Evolutionary conservation across 805 yeast genomes (phyloP).

Genomic region (Candida ortonii): DNA sequence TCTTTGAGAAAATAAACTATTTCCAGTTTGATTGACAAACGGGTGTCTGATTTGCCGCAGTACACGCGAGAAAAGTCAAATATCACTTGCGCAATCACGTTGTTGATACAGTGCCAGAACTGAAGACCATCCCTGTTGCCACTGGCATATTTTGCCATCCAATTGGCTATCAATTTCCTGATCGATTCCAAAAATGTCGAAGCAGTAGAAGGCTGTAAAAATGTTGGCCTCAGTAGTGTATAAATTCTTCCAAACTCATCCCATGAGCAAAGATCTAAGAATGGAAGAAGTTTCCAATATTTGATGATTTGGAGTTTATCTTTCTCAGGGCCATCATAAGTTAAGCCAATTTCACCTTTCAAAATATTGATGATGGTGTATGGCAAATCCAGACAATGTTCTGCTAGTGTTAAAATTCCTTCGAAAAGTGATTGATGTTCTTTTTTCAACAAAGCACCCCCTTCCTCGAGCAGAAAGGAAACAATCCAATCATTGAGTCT

Average conservation of each 20-base stretch:
- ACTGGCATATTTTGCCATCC: conserved; percentile 13
- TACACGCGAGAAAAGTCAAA: conserved; percentile 6
- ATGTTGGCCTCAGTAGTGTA: conserved; percentile 4
- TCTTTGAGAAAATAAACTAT: conserved; percentile 15
- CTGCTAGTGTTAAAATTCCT: conserved; percentile 15
- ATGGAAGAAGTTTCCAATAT: conserved; percentile 20
- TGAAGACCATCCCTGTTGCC: conserved; percentile 4
- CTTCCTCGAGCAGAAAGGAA: conserved; percentile 4
- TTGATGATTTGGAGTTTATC: conserved; percentile 9
- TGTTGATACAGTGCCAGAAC: conserved; percentile 19
- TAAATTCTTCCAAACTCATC: conserved; percentile 12
- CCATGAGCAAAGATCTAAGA: conserved; percentile 13
- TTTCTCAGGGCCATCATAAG: conserved; percentile 1
- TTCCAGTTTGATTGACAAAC: conserved; percentile 7
- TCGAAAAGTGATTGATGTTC: conserved; percentile 12
- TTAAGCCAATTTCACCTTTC: conserved; percentile 1
- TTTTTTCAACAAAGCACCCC: conserved; percentile 1
- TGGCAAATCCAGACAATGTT: conserved; percentile 6
- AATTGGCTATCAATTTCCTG: conserved; percentile 10
- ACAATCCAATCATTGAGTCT: conserved; percentile 19
- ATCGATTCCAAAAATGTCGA: conserved; percentile 8
- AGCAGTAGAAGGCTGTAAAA: conserved; percentile 2
- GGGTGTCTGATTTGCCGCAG: conserved; percentile 9
- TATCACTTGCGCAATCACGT: conserved; percentile 11
- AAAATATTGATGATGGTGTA: conserved; percentile 11